phyloP scores from a whole-genome alignment of 2,329 filamentous ascomycete species.

The Fusarium tupiense region DNA sequence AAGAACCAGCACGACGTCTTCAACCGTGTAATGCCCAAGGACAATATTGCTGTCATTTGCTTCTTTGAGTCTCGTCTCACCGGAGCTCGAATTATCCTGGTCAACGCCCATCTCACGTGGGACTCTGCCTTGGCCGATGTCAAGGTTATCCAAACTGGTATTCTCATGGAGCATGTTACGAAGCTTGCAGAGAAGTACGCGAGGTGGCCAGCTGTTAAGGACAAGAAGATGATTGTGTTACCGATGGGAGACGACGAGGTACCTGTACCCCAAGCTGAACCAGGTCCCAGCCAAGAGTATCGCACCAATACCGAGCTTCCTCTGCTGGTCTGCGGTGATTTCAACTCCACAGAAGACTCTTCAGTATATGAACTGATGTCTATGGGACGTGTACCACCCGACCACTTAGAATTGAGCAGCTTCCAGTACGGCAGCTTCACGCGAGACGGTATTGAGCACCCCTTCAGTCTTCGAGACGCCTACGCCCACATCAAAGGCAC shows the following conservation, averaged over 20 bases:
- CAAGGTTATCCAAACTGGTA: constrained; percentile 95
- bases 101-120: constrained; percentile 96
- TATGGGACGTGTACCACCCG: constrained; percentile 78
- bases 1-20: constrained; percentile 98
- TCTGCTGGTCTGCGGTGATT: constrained; percentile 91
- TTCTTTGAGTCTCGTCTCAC: constrained; percentile 94
- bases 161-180: constrained; percentile 90
- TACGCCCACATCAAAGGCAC: constrained; percentile 86
- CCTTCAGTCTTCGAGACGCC: constrained; percentile 91
- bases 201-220: constrained; percentile 80
- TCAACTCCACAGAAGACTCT: constrained; percentile 89
- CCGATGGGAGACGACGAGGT: constrained; percentile 57
- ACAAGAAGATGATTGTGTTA: constrained; percentile 73
- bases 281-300: constrained; percentile 87
- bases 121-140: constrained; percentile 91
- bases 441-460: constrained; percentile 89
- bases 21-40: constrained; percentile 97
- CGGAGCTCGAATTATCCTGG: constrained; percentile 90
- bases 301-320: constrained; percentile 87
- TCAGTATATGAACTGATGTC: constrained; percentile 92
- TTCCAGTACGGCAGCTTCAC: constrained; percentile 95
- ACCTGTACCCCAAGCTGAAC: constrained; percentile 66
- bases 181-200: constrained; percentile 88
- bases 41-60: constrained; percentile 92
- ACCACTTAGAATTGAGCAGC: constrained; percentile 81